Conservation (phyloP, 106 monocot species). For the Narthecium ossifragum region DNA sequence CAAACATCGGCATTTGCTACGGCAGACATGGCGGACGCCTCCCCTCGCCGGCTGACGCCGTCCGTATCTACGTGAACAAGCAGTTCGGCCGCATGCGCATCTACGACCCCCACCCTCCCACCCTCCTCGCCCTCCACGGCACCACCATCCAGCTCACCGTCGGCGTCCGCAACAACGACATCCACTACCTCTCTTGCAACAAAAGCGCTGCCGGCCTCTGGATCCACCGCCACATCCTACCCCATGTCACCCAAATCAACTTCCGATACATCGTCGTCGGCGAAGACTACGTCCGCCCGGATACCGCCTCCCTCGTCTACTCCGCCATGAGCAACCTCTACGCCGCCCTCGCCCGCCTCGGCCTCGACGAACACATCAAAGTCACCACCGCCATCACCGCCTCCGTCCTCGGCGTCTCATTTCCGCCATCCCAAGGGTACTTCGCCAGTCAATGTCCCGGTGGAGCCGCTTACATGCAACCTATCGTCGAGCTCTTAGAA, state of each 20-base stretch:
- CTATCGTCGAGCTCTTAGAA: slow-evolving; percentile 21
- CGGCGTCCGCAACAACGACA: slow-evolving; percentile 20
- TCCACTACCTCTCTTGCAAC: slow-evolving; percentile 17
- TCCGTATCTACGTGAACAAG: slow-evolving; percentile 27
- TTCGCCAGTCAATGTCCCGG: slow-evolving; percentile 15
- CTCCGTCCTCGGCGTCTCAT: slow-evolving; percentile 20
- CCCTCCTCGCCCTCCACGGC: slow-evolving; percentile 37
- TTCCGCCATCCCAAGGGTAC: slow-evolving; percentile 40
- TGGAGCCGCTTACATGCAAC: slow-evolving; percentile 7
- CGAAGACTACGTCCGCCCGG: slow-evolving; percentile 49
- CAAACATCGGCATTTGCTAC: slow-evolving; percentile 48
- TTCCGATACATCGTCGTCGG: slow-evolving; percentile 48
- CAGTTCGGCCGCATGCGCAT: slow-evolving; percentile 34
- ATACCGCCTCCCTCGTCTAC: too few relatives aligned
- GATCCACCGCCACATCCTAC: slow-evolving; percentile 27
- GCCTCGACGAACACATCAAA: slow-evolving; percentile 29
- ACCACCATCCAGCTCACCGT: slow-evolving; percentile 36
- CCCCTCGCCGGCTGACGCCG: slow-evolving; percentile 20
- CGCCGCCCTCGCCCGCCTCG: slow-evolving; percentile 16
- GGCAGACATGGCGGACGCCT: slow-evolving; percentile 48
- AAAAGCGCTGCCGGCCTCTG: slow-evolving; percentile 19
- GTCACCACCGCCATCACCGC: slow-evolving; percentile 27
- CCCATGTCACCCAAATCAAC: slow-evolving; percentile 5
- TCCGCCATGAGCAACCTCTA: slow-evolving; percentile 52
- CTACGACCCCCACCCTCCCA: slow-evolving; percentile 17